Base-by-base conservation (phyloP, 768 basidiomycete genomes). In the Coprinopsis marcescibilis region DNA sequence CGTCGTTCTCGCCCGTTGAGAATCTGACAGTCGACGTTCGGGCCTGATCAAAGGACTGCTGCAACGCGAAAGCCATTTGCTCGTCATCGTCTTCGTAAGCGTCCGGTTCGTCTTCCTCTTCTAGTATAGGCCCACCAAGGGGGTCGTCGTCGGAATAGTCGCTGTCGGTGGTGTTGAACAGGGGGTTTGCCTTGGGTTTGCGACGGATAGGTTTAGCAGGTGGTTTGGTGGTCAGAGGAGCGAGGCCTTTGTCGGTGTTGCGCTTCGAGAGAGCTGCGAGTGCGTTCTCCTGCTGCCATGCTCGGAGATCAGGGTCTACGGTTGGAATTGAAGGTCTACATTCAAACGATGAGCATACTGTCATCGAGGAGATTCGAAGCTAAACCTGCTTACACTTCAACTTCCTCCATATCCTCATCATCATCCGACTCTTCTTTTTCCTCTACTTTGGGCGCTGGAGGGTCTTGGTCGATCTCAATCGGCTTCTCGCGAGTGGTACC, bases 401-500 rank as follows among this genome's bases (percentile, higher is more conserved):
- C 80, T 60, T 90, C 85, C 58, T 92, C 91, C 88, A 89, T 93
- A 48, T 84, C 89, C 55, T 64, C 71, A 17, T 68, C 88, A 56
- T 68, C 72, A 11, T 66, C 58, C 3, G 73, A 68, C 49, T 76
- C 76, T 49, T 65, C 60, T 32, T 64, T 63, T 45, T 65, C 57
- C 34, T 62, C 47, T 13, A 59, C 55, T 13, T 69, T 63, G 10
- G 8, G 8, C 30, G 30, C 10, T 8, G n/a, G 10, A 32, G 30
- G 10, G n/a, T 84, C 80, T 32, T 76, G 75, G 57, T 94, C 90
- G 46, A 97, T 77, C 45, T 83, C 77, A 48, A 97, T 97, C 4
- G 94, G 94, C 53, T 89, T 90, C 40, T 80, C 74, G 48, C 72
- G 74, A 5, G 86, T 87, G 14, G 88, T 89, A 14, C 94, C 92